A percentile compares a stretch with the other conserved stretches of the same genome.
phyloP scores from a whole-genome alignment of 352 stramenopile species.

The Peronospora farinosa region DNA sequence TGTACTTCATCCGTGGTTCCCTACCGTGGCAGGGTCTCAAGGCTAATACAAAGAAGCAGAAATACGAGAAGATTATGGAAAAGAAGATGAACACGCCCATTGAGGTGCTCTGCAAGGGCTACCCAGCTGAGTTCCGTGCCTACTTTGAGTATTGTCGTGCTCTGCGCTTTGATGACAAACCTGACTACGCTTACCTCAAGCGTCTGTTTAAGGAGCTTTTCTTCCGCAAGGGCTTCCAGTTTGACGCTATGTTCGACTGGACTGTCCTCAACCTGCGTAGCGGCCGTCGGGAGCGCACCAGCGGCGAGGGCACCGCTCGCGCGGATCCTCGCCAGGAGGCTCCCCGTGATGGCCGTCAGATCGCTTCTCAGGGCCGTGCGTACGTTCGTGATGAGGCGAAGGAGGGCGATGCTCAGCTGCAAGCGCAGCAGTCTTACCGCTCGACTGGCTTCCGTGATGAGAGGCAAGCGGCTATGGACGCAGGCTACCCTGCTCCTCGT shows the following conservation, averaged over 20 bases:
- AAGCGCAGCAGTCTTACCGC: conserved; percentile 47
- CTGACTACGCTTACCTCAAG: conserved; percentile 88
- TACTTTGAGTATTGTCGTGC: conserved; percentile 94
- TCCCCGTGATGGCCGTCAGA: conserved; percentile 37
- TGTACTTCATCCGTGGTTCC: conserved; percentile 92
- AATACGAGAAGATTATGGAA: conserved; percentile 99
- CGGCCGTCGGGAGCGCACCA: conserved; percentile 55
- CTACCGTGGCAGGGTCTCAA: conserved; percentile 98
- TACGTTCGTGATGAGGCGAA: conserved; percentile 67
- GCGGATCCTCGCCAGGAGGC: conserved; percentile 50
- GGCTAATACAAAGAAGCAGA: conserved; percentile 91
- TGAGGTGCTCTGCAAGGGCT: conserved; percentile 90
- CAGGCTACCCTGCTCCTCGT: conserved; percentile 51
- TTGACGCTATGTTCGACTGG: conserved; percentile 99
- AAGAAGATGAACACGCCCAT: conserved; percentile 96
- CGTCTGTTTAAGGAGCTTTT: conserved; percentile 98
- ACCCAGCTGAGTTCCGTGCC: conserved; percentile 93
- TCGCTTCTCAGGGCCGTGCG: conserved; percentile 53
- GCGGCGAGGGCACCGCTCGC: conserved; percentile 55
- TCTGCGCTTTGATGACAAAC: conserved; percentile 85
- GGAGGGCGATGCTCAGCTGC: conserved; percentile 45
- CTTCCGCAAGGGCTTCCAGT: conserved; percentile 97
- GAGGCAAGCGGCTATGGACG: conserved; percentile 41
- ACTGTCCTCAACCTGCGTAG: conserved; percentile 89
- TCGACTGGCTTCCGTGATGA: conserved; percentile 49